Percentiles rank a stretch among this genome's conserved stretches.
These are phyloP conservation scores for Thalassiosira profunda DNA, from an alignment of 108 stramenopile species.

Conservation along the genomic window DNA sequence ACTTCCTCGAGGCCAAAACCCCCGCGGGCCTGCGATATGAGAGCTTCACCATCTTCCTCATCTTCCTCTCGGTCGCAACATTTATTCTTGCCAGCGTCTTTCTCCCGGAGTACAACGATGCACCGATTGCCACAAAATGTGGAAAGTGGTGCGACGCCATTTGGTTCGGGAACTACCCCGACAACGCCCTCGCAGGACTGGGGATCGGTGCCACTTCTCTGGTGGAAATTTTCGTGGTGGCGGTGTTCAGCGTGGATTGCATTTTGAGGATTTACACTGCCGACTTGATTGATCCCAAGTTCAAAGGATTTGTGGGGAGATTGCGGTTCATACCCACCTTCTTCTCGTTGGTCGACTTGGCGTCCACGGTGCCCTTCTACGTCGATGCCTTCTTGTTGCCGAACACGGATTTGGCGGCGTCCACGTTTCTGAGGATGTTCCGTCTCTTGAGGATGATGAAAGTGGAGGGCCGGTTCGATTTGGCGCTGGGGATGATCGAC, in stretches of 20 bases:
- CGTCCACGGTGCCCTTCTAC: conserved; percentile 89
- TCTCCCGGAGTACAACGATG: conserved; percentile 73
- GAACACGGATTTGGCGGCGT: conserved; percentile 61
- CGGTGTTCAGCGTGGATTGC: conserved; percentile 88
- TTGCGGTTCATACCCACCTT: conserved; percentile 61
- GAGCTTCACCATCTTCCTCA: conserved; percentile 78
- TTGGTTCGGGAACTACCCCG: conserved; percentile 78
- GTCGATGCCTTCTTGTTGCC: conserved; percentile 80
- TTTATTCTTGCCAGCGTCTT: conserved; percentile 80
- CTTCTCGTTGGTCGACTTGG: conserved; percentile 86
- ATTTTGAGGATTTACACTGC: conserved; percentile 67
- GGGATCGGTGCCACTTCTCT: conserved; percentile 71
- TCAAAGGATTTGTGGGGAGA: conserved; percentile 49
- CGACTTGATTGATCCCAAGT: conserved; percentile 63
- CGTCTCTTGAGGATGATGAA: conserved; percentile 92
- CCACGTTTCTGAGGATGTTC: conserved; percentile 92
- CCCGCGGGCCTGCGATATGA: conserved; percentile 74
- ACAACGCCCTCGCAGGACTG: conserved; percentile 60
- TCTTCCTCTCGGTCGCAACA: conserved; percentile 79
- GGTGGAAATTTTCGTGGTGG: conserved; percentile 67
- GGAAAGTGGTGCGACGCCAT: conserved; percentile 65
- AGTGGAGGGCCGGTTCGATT: conserved; percentile 85
- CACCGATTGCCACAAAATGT: conserved; percentile 45
- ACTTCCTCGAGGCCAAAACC: conserved; percentile 84
- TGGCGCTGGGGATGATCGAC: conserved; percentile 79